Percentiles rank a stretch among this genome's conserved stretches.
phyloP scores from a whole-genome alignment of 495 filamentous ascomycete species.

The Amniculicola lignicola region DNA sequence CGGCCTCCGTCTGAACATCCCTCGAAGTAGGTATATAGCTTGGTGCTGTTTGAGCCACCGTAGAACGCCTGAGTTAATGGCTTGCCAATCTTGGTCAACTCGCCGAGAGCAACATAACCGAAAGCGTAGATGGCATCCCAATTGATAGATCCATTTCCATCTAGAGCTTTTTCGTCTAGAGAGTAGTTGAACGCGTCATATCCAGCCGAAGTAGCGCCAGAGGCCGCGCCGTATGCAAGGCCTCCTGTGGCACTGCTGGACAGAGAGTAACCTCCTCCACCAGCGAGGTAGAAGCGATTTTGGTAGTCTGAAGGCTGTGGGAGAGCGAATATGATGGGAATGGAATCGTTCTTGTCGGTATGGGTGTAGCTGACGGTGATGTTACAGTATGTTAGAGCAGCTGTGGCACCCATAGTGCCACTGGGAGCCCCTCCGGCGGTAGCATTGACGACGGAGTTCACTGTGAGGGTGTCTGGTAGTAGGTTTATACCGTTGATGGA shows the following conservation, averaged over 20 bases:
- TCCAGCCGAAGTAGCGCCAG: background rate
- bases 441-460: background rate
- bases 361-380: constrained; percentile 1
- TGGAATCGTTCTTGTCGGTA: background rate
- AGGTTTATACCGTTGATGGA: background rate
- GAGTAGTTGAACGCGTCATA: background rate
- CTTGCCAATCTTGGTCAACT: constrained; percentile 7
- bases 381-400: background rate
- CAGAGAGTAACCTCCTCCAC: background rate
- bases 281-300: background rate
- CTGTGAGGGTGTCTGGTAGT: background rate
- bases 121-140: background rate
- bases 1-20: background rate
- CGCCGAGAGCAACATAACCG: background rate
- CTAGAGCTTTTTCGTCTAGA: background rate
- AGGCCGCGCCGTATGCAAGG: constrained; percentile 1
- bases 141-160: background rate
- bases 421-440: background rate
- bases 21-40: constrained; percentile 1
- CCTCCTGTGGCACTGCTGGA: background rate
- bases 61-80: background rate
- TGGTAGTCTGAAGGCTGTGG: background rate
- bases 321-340: background rate
- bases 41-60: background rate
- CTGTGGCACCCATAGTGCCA: background rate